Evolutionary conservation across 164 flowering plant genomes (phyloP), one percentile per base, ranked within the genome.

Genomic region (Dillenia turbinata): DNA sequence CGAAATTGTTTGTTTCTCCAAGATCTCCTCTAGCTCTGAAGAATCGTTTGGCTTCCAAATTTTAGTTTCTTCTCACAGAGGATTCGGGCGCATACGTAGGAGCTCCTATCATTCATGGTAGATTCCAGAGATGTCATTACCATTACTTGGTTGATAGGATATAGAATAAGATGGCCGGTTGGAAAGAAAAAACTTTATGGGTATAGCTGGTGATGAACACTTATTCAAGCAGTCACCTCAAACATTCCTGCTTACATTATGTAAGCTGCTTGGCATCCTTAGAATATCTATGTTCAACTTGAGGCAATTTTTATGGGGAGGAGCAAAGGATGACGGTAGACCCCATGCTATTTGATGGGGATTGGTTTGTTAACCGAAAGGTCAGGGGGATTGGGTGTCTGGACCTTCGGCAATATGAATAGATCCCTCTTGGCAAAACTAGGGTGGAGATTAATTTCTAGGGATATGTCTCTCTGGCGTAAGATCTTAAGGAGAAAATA

Each of bases 281-380:
- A 10, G 0, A 0, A 15, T n/a, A 15, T 52, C 2, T 51, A 47
- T 33, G 52, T 44, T 44, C 52, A 17, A 0, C 12, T 66, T 4
- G 64, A n/a, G 65, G 10, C 9, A 40, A 2, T 67, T 67, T 11
- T 2, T 60, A 1, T 67, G 59, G 70, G 70, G 66, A 2, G 33
- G 26, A 0, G 0, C 1, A 1, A 13, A 7, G 1, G 9, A 9
- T 1, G 3, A 57, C 2, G 3, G 22, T n/a, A 44, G n/a, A 14
- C 12, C 43, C 56, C 44, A 46, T 48, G 50, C 50, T 19, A 9
- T 61, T 9, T 2, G 40, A 2, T 26, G 3, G 33, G 33, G 33
- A 26, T 26, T 26, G 3, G 33, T 26, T 26, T 26, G 33, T 5
- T 8, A 13, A 12, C 57, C 45, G 1, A 17, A 12, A 7, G 10